Evolutionary conservation across 148 eudicot genomes (phyloP).

Genomic region (Camellia sinensis): DNA sequence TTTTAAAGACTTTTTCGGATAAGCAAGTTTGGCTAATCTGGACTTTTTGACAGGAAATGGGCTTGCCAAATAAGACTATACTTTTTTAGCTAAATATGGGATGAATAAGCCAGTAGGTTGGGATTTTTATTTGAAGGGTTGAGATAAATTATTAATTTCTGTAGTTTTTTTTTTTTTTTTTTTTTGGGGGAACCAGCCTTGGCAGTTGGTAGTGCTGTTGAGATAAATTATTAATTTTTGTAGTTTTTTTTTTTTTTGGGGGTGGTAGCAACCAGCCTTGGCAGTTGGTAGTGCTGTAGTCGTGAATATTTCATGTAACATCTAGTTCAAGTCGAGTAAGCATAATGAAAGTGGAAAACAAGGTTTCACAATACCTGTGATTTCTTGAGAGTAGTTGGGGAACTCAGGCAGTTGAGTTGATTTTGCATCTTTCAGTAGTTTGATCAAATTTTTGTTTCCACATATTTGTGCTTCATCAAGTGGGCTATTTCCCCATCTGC

Average conservation of each 20-base stretch:
- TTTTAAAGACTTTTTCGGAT: too few relatives aligned
- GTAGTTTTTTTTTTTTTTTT: too few relatives aligned
- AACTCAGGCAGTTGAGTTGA: conserved; percentile 40
- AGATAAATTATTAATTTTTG: background rate
- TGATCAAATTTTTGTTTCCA: conserved; percentile 61
- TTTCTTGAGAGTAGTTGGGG: conserved; percentile 29
- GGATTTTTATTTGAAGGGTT: too few relatives aligned
- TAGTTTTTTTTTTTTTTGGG: background rate
- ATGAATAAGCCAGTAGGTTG: too few relatives aligned
- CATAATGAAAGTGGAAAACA: background rate
- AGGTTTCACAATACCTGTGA: conserved; percentile 40
- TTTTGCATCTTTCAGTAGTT: conserved; percentile 67
- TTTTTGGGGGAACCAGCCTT: background rate
- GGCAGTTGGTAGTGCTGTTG: background rate
- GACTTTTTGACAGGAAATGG: too few relatives aligned
- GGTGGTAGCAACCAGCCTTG: background rate
- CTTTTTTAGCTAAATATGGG: too few relatives aligned
- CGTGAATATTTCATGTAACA: background rate
- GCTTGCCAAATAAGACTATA: too few relatives aligned
- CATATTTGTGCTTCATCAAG: conserved; percentile 53
- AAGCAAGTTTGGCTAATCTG: too few relatives aligned
- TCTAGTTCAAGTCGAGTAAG: background rate
- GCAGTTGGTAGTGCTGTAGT: background rate
- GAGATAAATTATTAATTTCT: too few relatives aligned
- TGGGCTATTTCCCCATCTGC: conserved; percentile 75